phyloP scores from a whole-genome alignment of 257 asterid species.

The Dorcoceras hygrometricum region DNA sequence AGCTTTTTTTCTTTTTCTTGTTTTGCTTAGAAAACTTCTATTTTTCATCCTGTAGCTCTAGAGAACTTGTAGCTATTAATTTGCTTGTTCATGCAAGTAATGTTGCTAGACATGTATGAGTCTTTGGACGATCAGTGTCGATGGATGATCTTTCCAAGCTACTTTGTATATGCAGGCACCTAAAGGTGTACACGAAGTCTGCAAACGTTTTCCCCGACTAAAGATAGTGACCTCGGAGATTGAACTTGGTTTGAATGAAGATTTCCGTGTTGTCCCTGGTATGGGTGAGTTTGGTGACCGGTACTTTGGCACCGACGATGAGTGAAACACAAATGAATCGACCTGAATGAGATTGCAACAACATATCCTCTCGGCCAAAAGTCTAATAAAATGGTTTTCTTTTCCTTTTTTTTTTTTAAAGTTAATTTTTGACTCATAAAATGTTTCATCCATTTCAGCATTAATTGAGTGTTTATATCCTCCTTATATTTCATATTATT shows the following conservation, averaged over 20 bases:
- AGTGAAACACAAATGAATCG: constrained; percentile 28
- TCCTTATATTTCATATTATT: not conserved
- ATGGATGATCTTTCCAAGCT: constrained; percentile 7
- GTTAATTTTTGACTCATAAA: too few relatives aligned
- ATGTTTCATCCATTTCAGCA: not conserved
- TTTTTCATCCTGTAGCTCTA: not conserved
- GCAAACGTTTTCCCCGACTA: constrained; percentile 82
- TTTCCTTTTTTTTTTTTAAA: too few relatives aligned
- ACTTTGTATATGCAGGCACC: constrained; percentile 67
- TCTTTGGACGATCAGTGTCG: not conserved
- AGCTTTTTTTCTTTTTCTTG: not conserved
- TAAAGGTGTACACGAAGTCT: constrained; percentile 92
- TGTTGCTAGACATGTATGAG: not conserved
- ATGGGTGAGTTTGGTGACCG: constrained; percentile 99
- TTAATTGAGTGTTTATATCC: not conserved
- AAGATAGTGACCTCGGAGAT: constrained; percentile 99
- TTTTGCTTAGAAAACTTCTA: too few relatives aligned
- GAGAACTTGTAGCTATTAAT: not conserved
- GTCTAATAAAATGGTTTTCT: not conserved
- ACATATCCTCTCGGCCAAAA: not conserved
- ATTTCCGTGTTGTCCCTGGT: constrained; percentile 89
- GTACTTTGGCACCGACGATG: constrained; percentile 92
- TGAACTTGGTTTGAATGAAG: constrained; percentile 77
- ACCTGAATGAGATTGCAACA: not conserved
- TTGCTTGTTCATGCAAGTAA: not conserved